These are phyloP conservation scores for Amborella trichopoda DNA, from an alignment of 164 flowering plant genomes.

Conservation along the genomic window DNA sequence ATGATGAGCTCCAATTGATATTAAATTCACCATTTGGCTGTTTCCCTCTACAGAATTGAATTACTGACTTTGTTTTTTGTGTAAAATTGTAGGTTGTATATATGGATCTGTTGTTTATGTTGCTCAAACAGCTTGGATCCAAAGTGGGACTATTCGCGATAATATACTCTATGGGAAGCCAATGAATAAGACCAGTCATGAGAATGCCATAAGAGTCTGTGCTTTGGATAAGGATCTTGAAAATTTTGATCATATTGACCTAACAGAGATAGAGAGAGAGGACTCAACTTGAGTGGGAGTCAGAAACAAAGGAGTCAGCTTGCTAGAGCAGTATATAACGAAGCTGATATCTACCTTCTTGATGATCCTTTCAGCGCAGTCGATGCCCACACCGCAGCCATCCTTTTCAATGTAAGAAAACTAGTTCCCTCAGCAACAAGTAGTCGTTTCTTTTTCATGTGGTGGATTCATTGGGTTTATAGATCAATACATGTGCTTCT, in stretches of 20 bases:
- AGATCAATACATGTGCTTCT: too few relatives aligned
- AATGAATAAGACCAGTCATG: background rate
- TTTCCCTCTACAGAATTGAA: too few relatives aligned
- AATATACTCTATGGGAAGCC: constrained; percentile 31
- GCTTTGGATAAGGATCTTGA: background rate
- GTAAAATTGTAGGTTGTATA: constrained; percentile 65
- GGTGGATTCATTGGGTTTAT: too few relatives aligned
- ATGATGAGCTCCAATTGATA: too few relatives aligned
- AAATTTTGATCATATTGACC: constrained; percentile 27
- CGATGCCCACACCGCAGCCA: constrained; percentile 39
- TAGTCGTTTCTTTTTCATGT: too few relatives aligned
- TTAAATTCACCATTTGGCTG: too few relatives aligned
- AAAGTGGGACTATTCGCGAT: constrained; percentile 33
- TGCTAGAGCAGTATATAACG: constrained; percentile 41
- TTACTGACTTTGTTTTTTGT: too few relatives aligned
- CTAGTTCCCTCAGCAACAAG: background rate
- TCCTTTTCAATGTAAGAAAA: background rate
- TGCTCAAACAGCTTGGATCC: constrained; percentile 28
- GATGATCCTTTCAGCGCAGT: constrained; percentile 33
- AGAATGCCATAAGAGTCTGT: background rate
- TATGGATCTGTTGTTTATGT: constrained; percentile 29
- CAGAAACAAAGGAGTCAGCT: constrained; percentile 6
- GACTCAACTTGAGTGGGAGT: constrained; percentile 3
- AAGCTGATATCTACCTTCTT: constrained; percentile 26
- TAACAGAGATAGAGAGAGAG: constrained; percentile 16